These are phyloP conservation scores for Hapsidospora chrysogenum DNA, from an alignment of 495 filamentous ascomycete species.

Conservation along the genomic window DNA sequence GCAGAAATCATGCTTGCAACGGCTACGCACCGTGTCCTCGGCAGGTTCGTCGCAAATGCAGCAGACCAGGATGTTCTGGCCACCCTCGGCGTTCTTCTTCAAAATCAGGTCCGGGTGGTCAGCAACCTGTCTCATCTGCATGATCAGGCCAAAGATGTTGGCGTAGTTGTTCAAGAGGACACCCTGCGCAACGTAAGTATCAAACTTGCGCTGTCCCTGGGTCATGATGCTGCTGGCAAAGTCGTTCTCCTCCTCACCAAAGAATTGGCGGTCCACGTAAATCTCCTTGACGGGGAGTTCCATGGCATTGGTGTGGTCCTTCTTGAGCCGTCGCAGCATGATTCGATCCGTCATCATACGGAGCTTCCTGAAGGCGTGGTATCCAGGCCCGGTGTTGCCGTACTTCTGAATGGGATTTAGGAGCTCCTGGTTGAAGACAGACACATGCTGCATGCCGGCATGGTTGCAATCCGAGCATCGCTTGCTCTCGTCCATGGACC, in stretches of 20 bases:
- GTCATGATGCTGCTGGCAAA: slow-evolving; percentile 93
- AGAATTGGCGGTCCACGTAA: slow-evolving; percentile 80
- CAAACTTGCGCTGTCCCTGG: slow-evolving; percentile 69
- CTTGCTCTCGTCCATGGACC: slow-evolving; percentile 53
- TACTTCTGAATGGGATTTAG: slow-evolving; percentile 59
- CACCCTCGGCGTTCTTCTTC: slow-evolving; percentile 67
- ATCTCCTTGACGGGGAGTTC: slow-evolving; percentile 92
- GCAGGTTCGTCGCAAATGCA: slow-evolving; percentile 89
- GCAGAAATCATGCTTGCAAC: slow-evolving; percentile 91
- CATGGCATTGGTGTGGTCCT: slow-evolving; percentile 81
- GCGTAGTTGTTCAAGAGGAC: slow-evolving; percentile 96
- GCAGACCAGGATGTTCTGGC: slow-evolving; percentile 83
- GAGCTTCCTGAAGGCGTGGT: slow-evolving; percentile 59
- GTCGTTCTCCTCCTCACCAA: slow-evolving; percentile 86
- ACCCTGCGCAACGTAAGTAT: slow-evolving; percentile 86
- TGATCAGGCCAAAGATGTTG: slow-evolving; percentile 75
- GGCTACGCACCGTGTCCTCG: slow-evolving; percentile 81
- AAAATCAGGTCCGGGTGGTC: slow-evolving; percentile 91
- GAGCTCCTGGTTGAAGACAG: slow-evolving; percentile 89
- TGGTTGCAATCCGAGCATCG: slow-evolving; percentile 48
- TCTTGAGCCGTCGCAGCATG: slow-evolving; percentile 88
- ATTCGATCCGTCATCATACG: slow-evolving; percentile 74
- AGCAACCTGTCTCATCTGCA: slow-evolving; percentile 93
- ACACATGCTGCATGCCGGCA: slow-evolving; percentile 70
- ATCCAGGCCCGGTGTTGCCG: slow-evolving; percentile 34